phyloP scores from a whole-genome alignment of 805 yeast species.

The Wickerhamomyces alni region DNA sequence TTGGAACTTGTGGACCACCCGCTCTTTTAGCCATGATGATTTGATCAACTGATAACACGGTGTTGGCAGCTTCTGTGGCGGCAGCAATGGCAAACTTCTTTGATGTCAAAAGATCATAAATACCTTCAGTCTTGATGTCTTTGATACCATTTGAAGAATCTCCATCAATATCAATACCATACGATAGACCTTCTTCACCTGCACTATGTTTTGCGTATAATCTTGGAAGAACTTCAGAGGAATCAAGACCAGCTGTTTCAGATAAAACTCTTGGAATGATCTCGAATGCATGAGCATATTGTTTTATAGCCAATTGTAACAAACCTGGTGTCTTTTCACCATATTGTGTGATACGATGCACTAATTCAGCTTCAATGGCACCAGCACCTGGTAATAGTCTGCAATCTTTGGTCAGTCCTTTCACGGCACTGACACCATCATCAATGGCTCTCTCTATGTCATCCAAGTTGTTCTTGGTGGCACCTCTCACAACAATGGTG shows the following conservation, averaged over 20 bases:
- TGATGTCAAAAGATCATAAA: conserved; percentile 73
- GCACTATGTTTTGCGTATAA: conserved; percentile 81
- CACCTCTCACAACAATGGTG: conserved; percentile 92
- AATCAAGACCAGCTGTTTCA: conserved; percentile 90
- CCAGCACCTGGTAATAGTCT: conserved; percentile 94
- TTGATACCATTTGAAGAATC: conserved; percentile 61
- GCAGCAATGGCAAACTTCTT: conserved; percentile 85
- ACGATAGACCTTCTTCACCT: conserved; percentile 28
- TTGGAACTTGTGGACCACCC: conserved; percentile 92
- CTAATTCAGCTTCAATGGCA: conserved; percentile 85
- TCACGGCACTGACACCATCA: conserved; percentile 90
- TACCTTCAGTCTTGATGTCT: conserved; percentile 63
- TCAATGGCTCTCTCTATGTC: conserved; percentile 97
- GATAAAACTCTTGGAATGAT: conserved; percentile 88
- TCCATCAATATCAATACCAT: conserved; percentile 77
- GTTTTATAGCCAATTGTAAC: conserved; percentile 88
- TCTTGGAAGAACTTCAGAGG: conserved; percentile 83
- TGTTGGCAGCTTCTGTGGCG: conserved; percentile 93
- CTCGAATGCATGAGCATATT: conserved; percentile 91
- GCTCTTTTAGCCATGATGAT: conserved; percentile 98
- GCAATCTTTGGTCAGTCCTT: conserved; percentile 79
- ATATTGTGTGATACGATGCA: conserved; percentile 67
- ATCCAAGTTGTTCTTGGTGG: conserved; percentile 88
- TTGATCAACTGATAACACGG: conserved; percentile 90
- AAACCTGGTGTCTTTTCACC: conserved; percentile 96